These are phyloP conservation scores for Xylaria sp. DNA, from an alignment of 2,329 filamentous ascomycete genomes.

Conservation along the genomic window DNA sequence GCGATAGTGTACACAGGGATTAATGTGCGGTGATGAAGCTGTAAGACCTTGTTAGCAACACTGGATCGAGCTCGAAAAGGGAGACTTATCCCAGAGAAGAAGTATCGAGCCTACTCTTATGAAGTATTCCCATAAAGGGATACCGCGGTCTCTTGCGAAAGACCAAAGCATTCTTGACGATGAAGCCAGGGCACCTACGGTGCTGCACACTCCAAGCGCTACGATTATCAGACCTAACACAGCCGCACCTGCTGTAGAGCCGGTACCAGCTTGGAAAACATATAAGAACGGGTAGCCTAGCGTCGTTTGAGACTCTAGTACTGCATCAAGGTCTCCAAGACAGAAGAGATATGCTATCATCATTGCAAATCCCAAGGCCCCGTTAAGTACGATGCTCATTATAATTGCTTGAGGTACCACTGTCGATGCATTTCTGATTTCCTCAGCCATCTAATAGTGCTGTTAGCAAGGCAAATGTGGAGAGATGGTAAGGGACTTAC, in stretches of 20 bases:
- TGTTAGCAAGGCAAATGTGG: background rate
- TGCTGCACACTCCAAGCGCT: constrained; percentile 19
- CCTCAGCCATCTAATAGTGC: constrained; percentile 23
- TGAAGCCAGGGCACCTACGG: constrained; percentile 17
- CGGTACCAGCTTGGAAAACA: constrained; percentile 18
- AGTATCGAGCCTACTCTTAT: constrained; percentile 2
- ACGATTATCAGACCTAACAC: constrained; percentile 23
- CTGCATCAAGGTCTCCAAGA: constrained; percentile 22
- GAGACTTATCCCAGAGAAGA: background rate
- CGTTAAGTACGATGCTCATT: constrained; percentile 21
- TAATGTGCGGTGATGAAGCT: constrained; percentile 21
- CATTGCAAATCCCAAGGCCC: constrained; percentile 20
- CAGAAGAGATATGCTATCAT: constrained; percentile 27
- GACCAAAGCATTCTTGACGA: constrained; percentile 29
- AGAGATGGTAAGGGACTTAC: background rate
- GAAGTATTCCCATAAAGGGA: constrained; percentile 20
- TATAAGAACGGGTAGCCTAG: constrained; percentile 24
- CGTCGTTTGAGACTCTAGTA: constrained; percentile 18
- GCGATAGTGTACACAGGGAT: constrained; percentile 25
- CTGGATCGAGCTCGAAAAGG: background rate
- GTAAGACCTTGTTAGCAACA: background rate
- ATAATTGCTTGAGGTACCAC: constrained; percentile 23
- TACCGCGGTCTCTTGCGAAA: constrained; percentile 23
- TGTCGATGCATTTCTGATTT: constrained; percentile 20
- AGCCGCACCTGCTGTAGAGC: constrained; percentile 14